Base-by-base conservation (phyloP, 768 basidiomycete genomes). In the Psilocybe subaeruginosa region DNA sequence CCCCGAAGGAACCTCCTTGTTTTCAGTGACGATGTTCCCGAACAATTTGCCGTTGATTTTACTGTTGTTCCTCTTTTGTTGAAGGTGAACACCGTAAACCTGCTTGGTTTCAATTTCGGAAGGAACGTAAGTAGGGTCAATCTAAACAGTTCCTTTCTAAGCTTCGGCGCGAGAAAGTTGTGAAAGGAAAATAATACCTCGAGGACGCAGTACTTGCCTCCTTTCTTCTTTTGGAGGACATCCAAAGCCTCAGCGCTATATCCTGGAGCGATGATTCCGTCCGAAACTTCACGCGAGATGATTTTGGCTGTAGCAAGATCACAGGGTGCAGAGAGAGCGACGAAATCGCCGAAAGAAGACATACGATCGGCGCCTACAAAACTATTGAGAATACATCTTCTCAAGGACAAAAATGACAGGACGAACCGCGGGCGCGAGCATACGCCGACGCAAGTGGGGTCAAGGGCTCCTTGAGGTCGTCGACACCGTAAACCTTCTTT, bases 311-410 rank as follows among this genome's bases (percentile, higher is more conserved):
- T 99, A 1, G 93, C 90, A 39, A 95, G 80, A 72, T 99, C 97
- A 77, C 96, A 97, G 17, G 89, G 86, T 29, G 91, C 89, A 16
- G 95, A 97, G 9, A 99, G 83, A 0, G 95, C 97, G 68, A 99
- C 96, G 73, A 99, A 99, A 78, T 99, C 97, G 4, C 97, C 97
- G 73, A 99, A 99, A 2, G 97, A 98, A 0, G 97, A 98, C 97
- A 99, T 99, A 56, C 97, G 89, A 73, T 99, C 97, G 23, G 97
- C 97, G 59, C 95, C 92, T 93, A 65, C 5, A 65, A 52, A 5
- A 16, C 2, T 17, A 7, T n/a, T 45, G 58, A 58, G 46, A 50
- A 29, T 4, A 19, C 9, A 43, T 35, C 23, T 31, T 30, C 53
- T 35, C n/a, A 33, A 31, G 51, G 37, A 16, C 6, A 9, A 49